Conservation (phyloP, 2,329 filamentous ascomycete species). For the Mycosphaerella sp. region DNA sequence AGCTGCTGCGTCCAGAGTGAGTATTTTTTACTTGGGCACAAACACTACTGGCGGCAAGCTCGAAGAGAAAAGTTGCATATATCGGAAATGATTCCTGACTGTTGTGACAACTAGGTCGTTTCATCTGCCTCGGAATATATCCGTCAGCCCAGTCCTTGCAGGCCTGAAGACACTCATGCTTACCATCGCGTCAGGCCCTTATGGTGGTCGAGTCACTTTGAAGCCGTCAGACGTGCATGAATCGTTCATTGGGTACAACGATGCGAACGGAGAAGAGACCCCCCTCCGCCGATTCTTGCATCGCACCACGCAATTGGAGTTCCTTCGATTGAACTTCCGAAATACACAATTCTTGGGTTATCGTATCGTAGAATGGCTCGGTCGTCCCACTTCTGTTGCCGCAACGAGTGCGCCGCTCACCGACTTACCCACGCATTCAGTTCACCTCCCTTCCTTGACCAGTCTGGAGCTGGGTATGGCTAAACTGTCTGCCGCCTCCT, state of each 20-base stretch:
- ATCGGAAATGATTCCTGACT: background rate
- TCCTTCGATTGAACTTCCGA: conserved; percentile 27
- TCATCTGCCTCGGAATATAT: background rate
- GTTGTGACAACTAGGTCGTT: conserved; percentile 1
- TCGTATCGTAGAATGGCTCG: conserved; percentile 13
- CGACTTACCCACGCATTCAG: background rate
- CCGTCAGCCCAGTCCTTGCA: conserved; percentile 9
- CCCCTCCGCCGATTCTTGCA: conserved; percentile 19
- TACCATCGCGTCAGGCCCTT: too few relatives aligned
- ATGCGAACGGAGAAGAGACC: conserved; percentile 6
- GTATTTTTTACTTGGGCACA: background rate
- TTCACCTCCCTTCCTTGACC: background rate
- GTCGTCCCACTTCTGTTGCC: background rate
- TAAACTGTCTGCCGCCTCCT: background rate
- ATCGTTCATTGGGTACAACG: background rate
- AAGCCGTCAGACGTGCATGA: background rate
- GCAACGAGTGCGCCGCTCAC: background rate
- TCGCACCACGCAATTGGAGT: conserved; percentile 15
- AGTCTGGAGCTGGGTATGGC: conserved; percentile 2
- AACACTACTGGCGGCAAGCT: background rate
- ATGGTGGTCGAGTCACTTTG: too few relatives aligned
- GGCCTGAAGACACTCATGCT: conserved; percentile 22
- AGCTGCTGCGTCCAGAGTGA: background rate
- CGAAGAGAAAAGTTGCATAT: background rate
- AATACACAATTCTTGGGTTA: background rate